Base-by-base conservation (phyloP, 2,329 filamentous ascomycete species). In the Cytospora piceicola region DNA sequence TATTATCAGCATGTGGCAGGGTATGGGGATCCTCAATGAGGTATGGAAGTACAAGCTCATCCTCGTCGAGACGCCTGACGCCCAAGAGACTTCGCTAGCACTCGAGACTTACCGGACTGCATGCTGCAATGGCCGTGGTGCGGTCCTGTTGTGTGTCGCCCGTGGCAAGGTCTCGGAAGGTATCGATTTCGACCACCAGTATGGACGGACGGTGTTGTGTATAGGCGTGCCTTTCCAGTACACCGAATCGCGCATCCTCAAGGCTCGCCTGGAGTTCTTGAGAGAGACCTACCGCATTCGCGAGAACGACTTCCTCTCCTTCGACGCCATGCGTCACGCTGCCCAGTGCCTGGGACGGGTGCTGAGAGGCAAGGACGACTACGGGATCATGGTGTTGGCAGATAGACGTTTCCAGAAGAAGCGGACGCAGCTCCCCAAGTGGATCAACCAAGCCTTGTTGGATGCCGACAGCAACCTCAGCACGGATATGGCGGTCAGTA, bases 21-120 rank as follows among this genome's bases (percentile, higher is more conserved):
- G 93, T 63, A 98, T 98, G 94, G 93, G 93, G 30, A 97, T 98
- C 69, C 82, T 99, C 42, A 95, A 99, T 78, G 91, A 95, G 75
- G 93, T 99, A 36, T 99, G 95, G 95, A 97, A 97, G 77, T 97
- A 97, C 82, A 99, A 99, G 77, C 85, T 99, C 70, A 97, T 99
- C 70, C 85, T 99, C 9, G 95, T 99, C 67, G 95, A 99, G 81
- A 99, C 96, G 0, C 95, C 95, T 0, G 95, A 99, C 76, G 93
- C 93, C 1, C 95, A 99, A 78, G 95, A 99, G 79, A 99, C 95
- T 0, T 96, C 94, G 0, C 84, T 99, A 8, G 95, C 95, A 0
- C 83, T 99, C 9, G 95, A 99, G 78, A 98, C 95, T 0, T 99
- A 97, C 78, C 91, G 95, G 65, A 98, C 94, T 11, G 96, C 96